phyloP scores from a whole-genome alignment of 441 rosid species.

The Kokia cookei region DNA sequence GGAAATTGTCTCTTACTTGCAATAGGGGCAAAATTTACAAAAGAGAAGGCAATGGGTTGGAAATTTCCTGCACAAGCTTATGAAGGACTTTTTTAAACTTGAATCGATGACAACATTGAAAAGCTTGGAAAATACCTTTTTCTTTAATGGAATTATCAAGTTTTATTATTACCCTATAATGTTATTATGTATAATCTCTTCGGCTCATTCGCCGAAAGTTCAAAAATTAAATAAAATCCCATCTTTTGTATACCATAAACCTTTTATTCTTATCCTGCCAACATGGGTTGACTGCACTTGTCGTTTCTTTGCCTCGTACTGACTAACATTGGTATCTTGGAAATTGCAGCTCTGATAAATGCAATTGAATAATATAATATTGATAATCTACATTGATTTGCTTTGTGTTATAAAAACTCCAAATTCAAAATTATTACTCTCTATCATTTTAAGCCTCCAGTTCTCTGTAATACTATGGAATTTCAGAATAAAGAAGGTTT shows the following conservation, averaged over 20 bases:
- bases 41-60: neutral
- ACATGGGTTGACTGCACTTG: neutral
- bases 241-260: neutral
- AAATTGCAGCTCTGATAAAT: conserved; percentile 1
- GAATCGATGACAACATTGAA: neutral
- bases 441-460: too few relatives aligned
- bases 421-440: neutral
- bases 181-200: too few relatives aligned
- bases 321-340: neutral
- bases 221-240: neutral
- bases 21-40: neutral
- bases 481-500: too few relatives aligned
- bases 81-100: neutral
- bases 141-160: neutral
- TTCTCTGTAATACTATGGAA: too few relatives aligned
- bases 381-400: neutral
- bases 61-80: neutral
- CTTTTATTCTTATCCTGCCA: neutral
- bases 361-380: neutral
- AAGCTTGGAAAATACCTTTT: neutral
- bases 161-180: too few relatives aligned
- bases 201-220: neutral
- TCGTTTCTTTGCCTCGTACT: conserved; percentile 8
- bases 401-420: neutral
- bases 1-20: conserved; percentile 6